Evolutionary conservation across 2,329 filamentous ascomycete genomes (phyloP), one percentile per base, ranked within the genome.

Genomic region (Cucurbitaria berberidis): DNA sequence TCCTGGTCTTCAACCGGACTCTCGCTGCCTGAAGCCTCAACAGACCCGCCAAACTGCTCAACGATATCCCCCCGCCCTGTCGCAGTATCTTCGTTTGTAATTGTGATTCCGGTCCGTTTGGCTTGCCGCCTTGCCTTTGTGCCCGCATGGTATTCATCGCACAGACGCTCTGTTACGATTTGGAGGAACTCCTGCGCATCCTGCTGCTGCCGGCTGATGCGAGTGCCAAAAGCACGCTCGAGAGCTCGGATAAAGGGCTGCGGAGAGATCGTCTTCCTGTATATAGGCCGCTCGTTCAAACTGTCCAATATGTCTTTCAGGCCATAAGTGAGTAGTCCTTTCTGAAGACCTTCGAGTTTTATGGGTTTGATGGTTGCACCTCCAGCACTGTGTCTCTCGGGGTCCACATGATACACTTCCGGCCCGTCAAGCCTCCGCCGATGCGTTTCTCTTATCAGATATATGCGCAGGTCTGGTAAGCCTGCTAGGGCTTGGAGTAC

Each of bases 121-220:
- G 86, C 86, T 52, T 84, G 81, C 40, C 78, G 79, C 58, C 93
- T 83, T 11, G 91, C 92, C 69, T 89, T 85, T 66, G 85, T 83
- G 1, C 91, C 92, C 3, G 92, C 92, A 70, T 96, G 88, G 68
- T 97, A 96, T 76, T 99, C 95, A 69, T 99, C 95, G 67, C 91
- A 92, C 50, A 99, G 80, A 46, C 93, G 84, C 78, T 99, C 93
- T 2, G 91, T 89, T 11, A 99, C 89, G 44, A 98, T 88, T 77
- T 99, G 95, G 50, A 99, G 77, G 60, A 99, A 97, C 74, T 99
- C 95, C 70, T 99, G 95, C 10, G 95, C 95, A 78, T 99, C 95
- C 76, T 99, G 95, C 76, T 99, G 95, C 70, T 95, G 91, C 48
- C 93, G 84, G 71, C 90, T 97, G 65, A 99, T 96, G 65, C 90